Conservation (phyloP, 2,329 filamentous ascomycete genomes). For the Pleurostoma richardsiae region DNA sequence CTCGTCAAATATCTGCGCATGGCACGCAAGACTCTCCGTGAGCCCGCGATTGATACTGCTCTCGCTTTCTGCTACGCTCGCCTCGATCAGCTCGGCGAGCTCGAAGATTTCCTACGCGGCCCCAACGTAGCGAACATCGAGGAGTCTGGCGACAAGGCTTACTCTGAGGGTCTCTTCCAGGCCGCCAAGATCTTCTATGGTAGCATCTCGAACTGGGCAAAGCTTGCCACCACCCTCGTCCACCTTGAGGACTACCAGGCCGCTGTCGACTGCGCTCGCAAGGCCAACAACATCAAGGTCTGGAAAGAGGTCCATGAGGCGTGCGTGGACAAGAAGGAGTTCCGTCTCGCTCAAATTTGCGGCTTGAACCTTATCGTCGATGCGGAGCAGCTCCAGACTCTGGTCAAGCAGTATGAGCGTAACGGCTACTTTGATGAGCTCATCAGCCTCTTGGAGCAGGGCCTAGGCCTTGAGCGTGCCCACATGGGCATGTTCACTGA, state of each 20-base stretch:
- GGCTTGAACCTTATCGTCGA: constrained; percentile 97
- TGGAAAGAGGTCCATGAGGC: constrained; percentile 99
- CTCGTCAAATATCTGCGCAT: constrained; percentile 95
- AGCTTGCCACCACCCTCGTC: constrained; percentile 95
- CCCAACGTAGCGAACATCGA: constrained; percentile 96
- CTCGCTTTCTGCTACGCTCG: constrained; percentile 92
- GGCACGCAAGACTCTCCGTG: constrained; percentile 93
- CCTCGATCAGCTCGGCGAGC: constrained; percentile 83
- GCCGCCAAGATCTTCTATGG: constrained; percentile 98
- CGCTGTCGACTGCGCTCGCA: constrained; percentile 94
- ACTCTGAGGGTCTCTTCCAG: constrained; percentile 88
- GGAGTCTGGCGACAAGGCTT: constrained; percentile 96
- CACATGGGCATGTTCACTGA: constrained; percentile 98
- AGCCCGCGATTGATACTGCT: constrained; percentile 88
- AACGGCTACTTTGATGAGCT: constrained; percentile 99
- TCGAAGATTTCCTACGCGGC: constrained; percentile 91
- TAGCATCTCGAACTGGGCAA: constrained; percentile 99
- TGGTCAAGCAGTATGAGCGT: constrained; percentile 94
- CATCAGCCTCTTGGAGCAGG: constrained; percentile 88
- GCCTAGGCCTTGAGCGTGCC: constrained; percentile 83
- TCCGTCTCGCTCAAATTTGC: constrained; percentile 96
- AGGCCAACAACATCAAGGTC: constrained; percentile 98
- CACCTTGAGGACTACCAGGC: constrained; percentile 96
- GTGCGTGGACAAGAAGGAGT: constrained; percentile 96
- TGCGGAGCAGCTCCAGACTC: constrained; percentile 86